These are phyloP conservation scores for Paracorniculantispora psalliotae DNA, from an alignment of 2,329 filamentous ascomycete species.

Conservation along the genomic window DNA sequence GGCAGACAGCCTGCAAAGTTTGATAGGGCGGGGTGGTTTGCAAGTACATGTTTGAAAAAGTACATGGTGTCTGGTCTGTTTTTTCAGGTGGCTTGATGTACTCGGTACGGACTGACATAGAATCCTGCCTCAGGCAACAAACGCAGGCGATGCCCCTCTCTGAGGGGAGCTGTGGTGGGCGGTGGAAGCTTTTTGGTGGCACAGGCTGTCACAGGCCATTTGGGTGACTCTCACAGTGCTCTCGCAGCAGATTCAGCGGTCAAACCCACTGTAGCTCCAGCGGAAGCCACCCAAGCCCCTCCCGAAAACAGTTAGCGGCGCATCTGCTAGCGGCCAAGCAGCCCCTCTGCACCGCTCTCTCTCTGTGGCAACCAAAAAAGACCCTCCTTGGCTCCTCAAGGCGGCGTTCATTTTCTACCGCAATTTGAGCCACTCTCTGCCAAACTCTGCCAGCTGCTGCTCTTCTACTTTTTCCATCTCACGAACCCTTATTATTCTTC, in stretches of 20 bases:
- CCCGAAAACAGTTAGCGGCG: conserved; percentile 2
- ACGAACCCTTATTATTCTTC: conserved; percentile 4
- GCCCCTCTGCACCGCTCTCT: conserved; percentile 7
- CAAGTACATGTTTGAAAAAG: background rate
- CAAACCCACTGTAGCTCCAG: background rate
- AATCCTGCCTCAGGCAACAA: conserved; percentile 6
- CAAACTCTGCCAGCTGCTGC: conserved; percentile 10
- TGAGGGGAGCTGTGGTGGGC: background rate
- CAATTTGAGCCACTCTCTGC: conserved; percentile 6
- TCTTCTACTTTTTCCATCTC: conserved; percentile 11
- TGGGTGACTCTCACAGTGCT: background rate
- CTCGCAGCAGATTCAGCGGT: background rate
- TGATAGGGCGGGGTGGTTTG: background rate
- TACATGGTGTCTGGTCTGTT: background rate
- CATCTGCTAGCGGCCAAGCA: no score
- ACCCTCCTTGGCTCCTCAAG: conserved; percentile 11
- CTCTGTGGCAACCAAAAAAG: conserved; percentile 13
- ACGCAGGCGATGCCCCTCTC: background rate
- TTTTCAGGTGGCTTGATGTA: no score
- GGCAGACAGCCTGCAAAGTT: no score
- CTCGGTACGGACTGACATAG: no score
- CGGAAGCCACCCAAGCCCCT: background rate
- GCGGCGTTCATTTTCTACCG: conserved; percentile 8
- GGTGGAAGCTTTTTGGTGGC: background rate
- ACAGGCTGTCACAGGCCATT: background rate